Base-by-base conservation (phyloP, 2,329 filamentous ascomycete genomes). In the Eurotiales sp. region DNA sequence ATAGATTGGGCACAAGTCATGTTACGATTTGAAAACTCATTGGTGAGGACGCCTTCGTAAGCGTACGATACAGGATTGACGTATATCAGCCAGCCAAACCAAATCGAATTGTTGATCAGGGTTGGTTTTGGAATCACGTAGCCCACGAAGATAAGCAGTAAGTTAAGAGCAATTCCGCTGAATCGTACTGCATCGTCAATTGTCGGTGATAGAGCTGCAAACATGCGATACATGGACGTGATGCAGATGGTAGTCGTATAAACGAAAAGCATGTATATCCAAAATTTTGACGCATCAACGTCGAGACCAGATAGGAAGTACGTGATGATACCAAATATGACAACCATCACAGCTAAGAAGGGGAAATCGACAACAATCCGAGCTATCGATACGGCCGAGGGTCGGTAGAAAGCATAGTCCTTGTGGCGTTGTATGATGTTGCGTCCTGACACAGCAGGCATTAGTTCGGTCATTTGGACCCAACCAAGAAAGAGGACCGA, bases 391-490 rank as follows among this genome's bases (percentile, higher is more conserved):
- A 86, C 82, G 32, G 84, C 84, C 30, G 82, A 83, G 0, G 84
- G 84, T n/a, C 82, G 77, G 61, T 87, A 87, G 65, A 87, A 86
- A 1, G 83, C 83, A 60, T 86, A 87, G 29, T 83, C 79, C 44
- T 81, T 79, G 60, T 87, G 84, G 34, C 84, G 82, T 67, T 72
- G 85, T 56, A 80, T 89, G 15, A 93, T 83, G 0, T 77, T 77
- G 50, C 88, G 78, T 4, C 88, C 85, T 46, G 81, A 80, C 8
- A 92, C 84, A 40, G 87, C 87, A 56, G 85, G 86, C 79, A 88
- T 89, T 49, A 91, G 76, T 65, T 95, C 88, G 0, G 85, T 82
- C 43, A 95, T 72, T 54, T 91, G 87, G 4, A 93, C 76, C 84
- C 83, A 87, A 51, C 77, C 77, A 5, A 86, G 73, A 68, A 87